Base-by-base conservation (phyloP, 257 asterid genomes). In the Solanum piurae region DNA sequence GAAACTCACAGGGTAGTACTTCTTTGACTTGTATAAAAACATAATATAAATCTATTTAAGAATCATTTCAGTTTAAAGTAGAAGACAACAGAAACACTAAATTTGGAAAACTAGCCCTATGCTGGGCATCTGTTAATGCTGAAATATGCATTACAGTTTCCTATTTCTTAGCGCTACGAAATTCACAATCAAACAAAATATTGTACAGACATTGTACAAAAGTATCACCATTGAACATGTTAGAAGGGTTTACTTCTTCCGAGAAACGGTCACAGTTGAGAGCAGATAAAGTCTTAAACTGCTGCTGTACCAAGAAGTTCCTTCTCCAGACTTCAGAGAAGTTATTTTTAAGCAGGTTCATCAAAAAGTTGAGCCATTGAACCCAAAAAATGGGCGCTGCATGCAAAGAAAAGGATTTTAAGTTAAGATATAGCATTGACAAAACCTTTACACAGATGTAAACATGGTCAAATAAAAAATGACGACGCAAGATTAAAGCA, bases 351-450 rank as follows among this genome's bases (percentile, higher is more conserved):
- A 38, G 44, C 2, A 69, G 68, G 72, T 1, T 4, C 33, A 9
- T 75, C 93, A 96, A 87, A 96, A 95, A 9, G 98, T 96, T 7
- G 99, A 91, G 89, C 99, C 98, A 36, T 96, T 95, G 93, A 94
- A 96, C 90, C 99, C 99, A 71, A 94, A 91, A 93, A 86, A 95
- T 0, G 96, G 88, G 83, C 96, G 94, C 96, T 96, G 91, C 83
- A 89, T 49, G 88, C 74, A 92, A 23, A 88, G 13, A 74, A 86
- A 21, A 25, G 88, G 55, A 86, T 49, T 69, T 4, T 16, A 9
- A 40, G 75, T 58, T 52, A 23, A 40, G 60, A 75, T 12, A 88
- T 46, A 27, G 9, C 69, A 33, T 34, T 8, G 60, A 6, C 21
- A 52, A 42, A 85, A 85, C 20, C 27, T 74, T 60, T 33, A 84